phyloP scores from a whole-genome alignment of 768 basidiomycete species.

The Boletus pseudopeckii region DNA sequence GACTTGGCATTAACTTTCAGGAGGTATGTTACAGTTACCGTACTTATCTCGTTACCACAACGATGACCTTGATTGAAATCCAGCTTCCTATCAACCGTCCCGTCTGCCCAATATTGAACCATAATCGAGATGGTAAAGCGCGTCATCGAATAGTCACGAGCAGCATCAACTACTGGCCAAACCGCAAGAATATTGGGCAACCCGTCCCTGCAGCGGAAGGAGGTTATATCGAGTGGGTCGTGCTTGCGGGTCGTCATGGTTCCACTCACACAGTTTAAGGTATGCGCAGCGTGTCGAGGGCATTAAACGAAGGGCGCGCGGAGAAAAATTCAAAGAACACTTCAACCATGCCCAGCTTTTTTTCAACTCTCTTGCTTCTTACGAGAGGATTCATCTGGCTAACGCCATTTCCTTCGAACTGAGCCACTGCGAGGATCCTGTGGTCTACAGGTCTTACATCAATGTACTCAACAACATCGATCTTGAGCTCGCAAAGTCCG shows the following conservation, averaged over 20 bases:
- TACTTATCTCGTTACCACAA: neutral
- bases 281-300: slow-evolving; percentile 48
- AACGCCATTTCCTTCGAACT: slow-evolving; percentile 79
- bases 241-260: neutral
- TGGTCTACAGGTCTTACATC: slow-evolving; percentile 67
- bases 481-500: slow-evolving; percentile 62
- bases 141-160: slow-evolving; percentile 58
- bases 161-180: slow-evolving; percentile 79
- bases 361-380: slow-evolving; percentile 69
- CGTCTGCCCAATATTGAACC: slow-evolving; percentile 70
- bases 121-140: slow-evolving; percentile 58
- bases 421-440: slow-evolving; percentile 74
- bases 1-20: slow-evolving; percentile 80
- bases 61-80: neutral
- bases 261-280: slow-evolving; percentile 30
- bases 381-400: slow-evolving; percentile 72
- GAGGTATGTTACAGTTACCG: slow-evolving; percentile 37
- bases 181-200: slow-evolving; percentile 51
- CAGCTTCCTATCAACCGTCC: slow-evolving; percentile 82
- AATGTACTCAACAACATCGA: slow-evolving; percentile 70
- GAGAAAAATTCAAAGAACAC: slow-evolving; percentile 76
- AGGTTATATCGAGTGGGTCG: slow-evolving; percentile 53
- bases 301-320: slow-evolving; percentile 58
- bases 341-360: slow-evolving; percentile 73
- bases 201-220: slow-evolving; percentile 51